These are phyloP conservation scores for Suillus sp. DNA, from an alignment of 768 basidiomycete genomes.

Conservation along the genomic window DNA sequence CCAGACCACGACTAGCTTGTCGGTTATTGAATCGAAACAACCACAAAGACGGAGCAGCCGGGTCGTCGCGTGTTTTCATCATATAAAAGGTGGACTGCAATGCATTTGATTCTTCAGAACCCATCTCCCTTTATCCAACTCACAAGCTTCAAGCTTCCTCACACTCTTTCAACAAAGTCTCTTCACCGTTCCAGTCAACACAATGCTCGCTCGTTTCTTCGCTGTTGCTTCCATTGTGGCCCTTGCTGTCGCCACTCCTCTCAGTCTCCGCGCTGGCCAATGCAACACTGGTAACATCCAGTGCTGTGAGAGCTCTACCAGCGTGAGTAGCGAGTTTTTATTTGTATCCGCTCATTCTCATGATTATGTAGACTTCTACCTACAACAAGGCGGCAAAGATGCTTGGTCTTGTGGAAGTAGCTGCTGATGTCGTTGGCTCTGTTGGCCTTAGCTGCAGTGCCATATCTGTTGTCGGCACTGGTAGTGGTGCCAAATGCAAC, in stretches of 20 bases:
- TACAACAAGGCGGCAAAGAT: conserved; percentile 7
- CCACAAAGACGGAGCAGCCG: too few relatives aligned
- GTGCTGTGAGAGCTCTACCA: conserved; percentile 24
- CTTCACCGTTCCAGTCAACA: background rate
- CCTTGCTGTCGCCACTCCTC: conserved; percentile 23
- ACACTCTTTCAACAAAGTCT: background rate
- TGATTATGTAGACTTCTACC: conserved; percentile 12
- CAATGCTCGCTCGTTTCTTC: conserved; percentile 12
- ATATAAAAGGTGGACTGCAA: background rate
- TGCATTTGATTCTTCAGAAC: background rate
- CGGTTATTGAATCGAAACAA: too few relatives aligned
- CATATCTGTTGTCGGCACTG: conserved; percentile 23
- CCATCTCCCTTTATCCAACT: background rate
- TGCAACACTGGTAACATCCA: conserved; percentile 23
- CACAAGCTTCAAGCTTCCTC: background rate
- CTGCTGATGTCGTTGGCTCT: conserved; percentile 8
- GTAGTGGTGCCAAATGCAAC: conserved; percentile 22
- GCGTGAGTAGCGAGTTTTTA: conserved; percentile 10
- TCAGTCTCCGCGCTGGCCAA: conserved; percentile 25
- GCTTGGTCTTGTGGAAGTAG: conserved; percentile 10
- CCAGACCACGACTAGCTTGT: too few relatives aligned
- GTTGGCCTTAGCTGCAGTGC: conserved; percentile 26
- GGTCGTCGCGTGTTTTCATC: background rate
- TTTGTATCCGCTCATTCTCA: background rate
- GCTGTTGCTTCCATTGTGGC: conserved; percentile 22